A percentile compares a stretch with the other conserved stretches of the same genome.
Evolutionary conservation across 2,329 filamentous ascomycete genomes (phyloP).

Genomic region (Lomentospora prolificans): DNA sequence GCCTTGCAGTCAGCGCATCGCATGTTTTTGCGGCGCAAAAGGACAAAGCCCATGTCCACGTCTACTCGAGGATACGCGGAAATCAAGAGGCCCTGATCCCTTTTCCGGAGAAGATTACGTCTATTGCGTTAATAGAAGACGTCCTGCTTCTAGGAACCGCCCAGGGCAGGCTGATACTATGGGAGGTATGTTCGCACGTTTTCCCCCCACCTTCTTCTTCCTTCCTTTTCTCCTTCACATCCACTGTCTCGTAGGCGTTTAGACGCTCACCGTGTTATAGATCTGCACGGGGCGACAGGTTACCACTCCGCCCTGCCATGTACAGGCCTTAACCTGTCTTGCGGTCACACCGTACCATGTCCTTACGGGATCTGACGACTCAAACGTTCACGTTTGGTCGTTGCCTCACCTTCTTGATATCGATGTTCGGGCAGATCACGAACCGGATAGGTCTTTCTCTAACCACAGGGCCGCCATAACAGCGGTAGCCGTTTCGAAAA

Average conservation of each 20-base stretch:
- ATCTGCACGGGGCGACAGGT: conserved; percentile 66
- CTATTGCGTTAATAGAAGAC: conserved; percentile 61
- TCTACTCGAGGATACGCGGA: conserved; percentile 74
- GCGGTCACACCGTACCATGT: conserved; percentile 62
- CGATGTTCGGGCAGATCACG: conserved; percentile 42
- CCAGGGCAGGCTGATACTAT: conserved; percentile 77
- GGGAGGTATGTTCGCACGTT: conserved; percentile 92
- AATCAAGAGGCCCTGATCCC: conserved; percentile 84
- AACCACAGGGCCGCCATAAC: conserved; percentile 69
- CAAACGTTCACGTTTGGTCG: conserved; percentile 88
- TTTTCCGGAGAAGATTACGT: conserved; percentile 78
- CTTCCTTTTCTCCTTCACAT: conserved; percentile 11
- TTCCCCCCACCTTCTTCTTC: conserved; percentile 18
- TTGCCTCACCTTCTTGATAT: conserved; percentile 61
- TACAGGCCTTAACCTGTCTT: conserved; percentile 71
- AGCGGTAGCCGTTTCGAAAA: conserved; percentile 52
- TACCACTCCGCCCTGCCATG: conserved; percentile 66
- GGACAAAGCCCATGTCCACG: conserved; percentile 85
- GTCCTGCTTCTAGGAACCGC: conserved; percentile 73
- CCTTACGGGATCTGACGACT: conserved; percentile 73
- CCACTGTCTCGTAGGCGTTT: not conserved
- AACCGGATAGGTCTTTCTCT: conserved; percentile 68
- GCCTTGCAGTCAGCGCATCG: conserved; percentile 67
- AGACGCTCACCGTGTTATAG: conserved; percentile 29
- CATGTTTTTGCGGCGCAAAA: conserved; percentile 89